Evolutionary conservation across 345 rosid species (phyloP).

Genomic region (Citrus sp.): DNA sequence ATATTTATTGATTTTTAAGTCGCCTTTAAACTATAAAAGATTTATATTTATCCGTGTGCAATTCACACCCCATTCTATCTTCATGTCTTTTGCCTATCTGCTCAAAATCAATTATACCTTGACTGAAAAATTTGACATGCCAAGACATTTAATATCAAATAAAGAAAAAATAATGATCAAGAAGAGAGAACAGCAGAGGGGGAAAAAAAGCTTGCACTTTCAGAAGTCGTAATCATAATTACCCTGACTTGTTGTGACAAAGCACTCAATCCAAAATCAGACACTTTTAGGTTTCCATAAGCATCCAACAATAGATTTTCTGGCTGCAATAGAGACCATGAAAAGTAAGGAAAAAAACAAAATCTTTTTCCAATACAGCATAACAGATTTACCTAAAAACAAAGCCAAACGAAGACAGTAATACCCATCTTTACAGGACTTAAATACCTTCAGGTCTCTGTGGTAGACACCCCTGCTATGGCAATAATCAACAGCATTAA

Average conservation of each 20-base stretch:
- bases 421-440: background rate
- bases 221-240: slow-evolving; percentile 20
- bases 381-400: background rate
- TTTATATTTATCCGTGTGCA: background rate
- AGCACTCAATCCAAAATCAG: slow-evolving; percentile 98
- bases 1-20: background rate
- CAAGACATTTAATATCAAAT: background rate
- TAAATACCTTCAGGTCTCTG: slow-evolving; percentile 89
- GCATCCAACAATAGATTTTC: slow-evolving; percentile 89
- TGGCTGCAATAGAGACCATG: slow-evolving; percentile 51
- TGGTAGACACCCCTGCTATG: slow-evolving; percentile 99
- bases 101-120: background rate
- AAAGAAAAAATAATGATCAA: background rate
- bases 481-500: slow-evolving; percentile 91
- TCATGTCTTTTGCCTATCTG: background rate
- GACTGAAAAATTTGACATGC: background rate
- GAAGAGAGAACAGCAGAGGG: background rate
- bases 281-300: slow-evolving; percentile 83
- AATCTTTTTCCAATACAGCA: background rate
- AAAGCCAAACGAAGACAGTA: background rate
- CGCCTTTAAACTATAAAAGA: background rate
- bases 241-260: slow-evolving; percentile 97
- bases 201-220: background rate
- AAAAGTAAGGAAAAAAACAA: slow-evolving; percentile 9
- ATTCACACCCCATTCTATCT: background rate